A percentile compares a stretch with the other conserved stretches of the same genome.
Evolutionary conservation across 202 grass and related monocot genomes (phyloP).

Genomic region (Bolboschoenoplectus hybrid): DNA sequence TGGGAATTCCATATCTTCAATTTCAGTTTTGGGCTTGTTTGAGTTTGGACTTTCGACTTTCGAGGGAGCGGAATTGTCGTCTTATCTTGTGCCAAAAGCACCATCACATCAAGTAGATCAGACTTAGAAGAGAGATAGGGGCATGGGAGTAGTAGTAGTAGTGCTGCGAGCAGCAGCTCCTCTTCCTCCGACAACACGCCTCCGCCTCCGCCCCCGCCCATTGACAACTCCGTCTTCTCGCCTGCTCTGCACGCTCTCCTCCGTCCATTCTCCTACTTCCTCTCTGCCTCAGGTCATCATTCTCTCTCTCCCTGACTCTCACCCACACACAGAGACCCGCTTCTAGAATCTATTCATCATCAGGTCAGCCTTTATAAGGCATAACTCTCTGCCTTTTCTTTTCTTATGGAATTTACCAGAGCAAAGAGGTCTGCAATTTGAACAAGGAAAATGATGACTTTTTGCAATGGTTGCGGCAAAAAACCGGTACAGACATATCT

Average conservation of each 20-base stretch:
- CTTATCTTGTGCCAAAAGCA: neutral
- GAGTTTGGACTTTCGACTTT: neutral
- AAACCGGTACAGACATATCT: conserved; percentile 57
- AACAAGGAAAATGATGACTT: conserved; percentile 43
- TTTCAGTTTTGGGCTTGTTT: neutral
- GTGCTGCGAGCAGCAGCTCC: neutral
- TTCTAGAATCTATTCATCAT: neutral
- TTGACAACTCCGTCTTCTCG: conserved; percentile 6
- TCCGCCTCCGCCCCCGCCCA: conserved; percentile 5
- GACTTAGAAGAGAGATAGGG: neutral
- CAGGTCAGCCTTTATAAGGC: neutral
- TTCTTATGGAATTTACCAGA: conserved; percentile 34
- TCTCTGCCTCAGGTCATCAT: conserved; percentile 9
- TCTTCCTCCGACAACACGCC: neutral
- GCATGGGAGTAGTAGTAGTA: neutral
- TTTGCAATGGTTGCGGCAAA: conserved; percentile 64
- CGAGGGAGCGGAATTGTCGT: neutral
- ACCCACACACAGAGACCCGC: neutral
- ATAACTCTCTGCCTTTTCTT: neutral
- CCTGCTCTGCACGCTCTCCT: conserved; percentile 24
- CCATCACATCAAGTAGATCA: neutral
- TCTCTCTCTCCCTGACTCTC: neutral
- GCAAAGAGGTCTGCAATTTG: conserved; percentile 27
- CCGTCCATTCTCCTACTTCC: neutral
- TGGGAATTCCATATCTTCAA: too few species aligned